Evolutionary conservation across 768 basidiomycete species (phyloP), one percentile per base, ranked within the genome.

Genomic region (Leucocoprinus birnbaumii): DNA sequence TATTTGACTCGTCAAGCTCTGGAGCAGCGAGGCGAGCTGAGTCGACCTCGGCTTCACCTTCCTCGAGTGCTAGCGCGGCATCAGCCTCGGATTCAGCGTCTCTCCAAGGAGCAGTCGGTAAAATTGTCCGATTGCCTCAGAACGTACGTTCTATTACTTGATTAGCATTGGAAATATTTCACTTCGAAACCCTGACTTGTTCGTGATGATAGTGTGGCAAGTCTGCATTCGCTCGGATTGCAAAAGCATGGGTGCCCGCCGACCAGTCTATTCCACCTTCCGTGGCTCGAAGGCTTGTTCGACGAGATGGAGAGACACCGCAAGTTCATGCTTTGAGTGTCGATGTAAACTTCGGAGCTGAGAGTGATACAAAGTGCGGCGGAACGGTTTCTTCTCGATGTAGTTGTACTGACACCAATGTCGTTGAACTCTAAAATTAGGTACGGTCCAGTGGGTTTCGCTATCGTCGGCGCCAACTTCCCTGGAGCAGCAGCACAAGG

Each of bases 101-200:
- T 4, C 40, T 35, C 9, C 5, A 62, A 25, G 53, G 72, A 13
- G 70, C 71, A 6, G 69, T 61, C 45, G 67, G 68, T 37, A 76
- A 73, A 41, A 55, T 84, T 19, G 80, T 83, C 25, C 72, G 80
- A 18, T 62, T 84, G 7, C 82, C 83, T 3, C 73, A 83, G 59
- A 68, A 67, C 49, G 82, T 83, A 54, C 42, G 75, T 70, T 31
- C 6, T 11, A 5, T 31, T 11, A 11, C 11, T 31, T 11, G 11
- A 31, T 31, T 31, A 5, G 14, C 45, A 21, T n/a, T 48, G 8
- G 21, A 42, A 35, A 46, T 5, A 16, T 24, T 19, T 38, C 18
- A 11, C n/a, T n/a, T 10, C 13, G 7, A 3, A 14, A 16, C 19
- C 21, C 14, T 7, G 14, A 21, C 19, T 11, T 25, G 8, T 21